Evolutionary conservation across 352 stramenopile species (phyloP).

Genomic region (Phytophthora uliginosa): DNA sequence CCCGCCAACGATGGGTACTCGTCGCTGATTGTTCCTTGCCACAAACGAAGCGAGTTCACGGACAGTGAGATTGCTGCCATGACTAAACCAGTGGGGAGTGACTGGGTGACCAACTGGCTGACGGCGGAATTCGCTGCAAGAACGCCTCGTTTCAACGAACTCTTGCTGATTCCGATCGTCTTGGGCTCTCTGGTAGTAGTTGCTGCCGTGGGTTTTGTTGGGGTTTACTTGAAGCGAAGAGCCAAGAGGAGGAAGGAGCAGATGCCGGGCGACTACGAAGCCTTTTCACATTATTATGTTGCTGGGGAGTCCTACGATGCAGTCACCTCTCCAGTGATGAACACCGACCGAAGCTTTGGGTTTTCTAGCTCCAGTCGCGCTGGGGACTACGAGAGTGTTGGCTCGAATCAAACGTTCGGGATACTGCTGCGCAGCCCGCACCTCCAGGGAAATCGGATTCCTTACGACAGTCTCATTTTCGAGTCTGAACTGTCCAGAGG

Average conservation of each 20-base stretch:
- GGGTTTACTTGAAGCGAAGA: conserved; percentile 26
- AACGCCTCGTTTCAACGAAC: conserved; percentile 22
- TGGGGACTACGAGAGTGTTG: conserved; percentile 24
- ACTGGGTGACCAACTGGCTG: conserved; percentile 35
- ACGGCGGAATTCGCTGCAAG: conserved; percentile 19
- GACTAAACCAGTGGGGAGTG: conserved; percentile 17
- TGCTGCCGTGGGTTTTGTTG: conserved; percentile 1
- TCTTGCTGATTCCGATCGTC: conserved; percentile 33
- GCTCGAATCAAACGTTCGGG: conserved; percentile 30
- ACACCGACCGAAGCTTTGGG: neutral
- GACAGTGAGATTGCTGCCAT: conserved; percentile 23
- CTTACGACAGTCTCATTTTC: conserved; percentile 29
- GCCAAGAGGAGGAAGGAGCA: conserved; percentile 3
- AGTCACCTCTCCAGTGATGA: neutral
- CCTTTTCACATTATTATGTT: conserved; percentile 6
- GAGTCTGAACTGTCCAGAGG: conserved; percentile 35
- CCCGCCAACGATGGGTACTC: conserved; percentile 18
- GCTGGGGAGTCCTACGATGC: conserved; percentile 6
- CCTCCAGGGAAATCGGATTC: conserved; percentile 33
- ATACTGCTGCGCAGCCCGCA: conserved; percentile 27
- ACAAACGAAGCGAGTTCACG: conserved; percentile 23
- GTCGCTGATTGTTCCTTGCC: conserved; percentile 35
- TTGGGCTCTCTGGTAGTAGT: conserved; percentile 6
- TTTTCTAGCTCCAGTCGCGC: conserved; percentile 9
- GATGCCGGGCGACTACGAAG: conserved; percentile 13